Evolutionary conservation across 352 stramenopile genomes (phyloP), one percentile per base, ranked within the genome.

Genomic region (Phytopythium delawarense): DNA sequence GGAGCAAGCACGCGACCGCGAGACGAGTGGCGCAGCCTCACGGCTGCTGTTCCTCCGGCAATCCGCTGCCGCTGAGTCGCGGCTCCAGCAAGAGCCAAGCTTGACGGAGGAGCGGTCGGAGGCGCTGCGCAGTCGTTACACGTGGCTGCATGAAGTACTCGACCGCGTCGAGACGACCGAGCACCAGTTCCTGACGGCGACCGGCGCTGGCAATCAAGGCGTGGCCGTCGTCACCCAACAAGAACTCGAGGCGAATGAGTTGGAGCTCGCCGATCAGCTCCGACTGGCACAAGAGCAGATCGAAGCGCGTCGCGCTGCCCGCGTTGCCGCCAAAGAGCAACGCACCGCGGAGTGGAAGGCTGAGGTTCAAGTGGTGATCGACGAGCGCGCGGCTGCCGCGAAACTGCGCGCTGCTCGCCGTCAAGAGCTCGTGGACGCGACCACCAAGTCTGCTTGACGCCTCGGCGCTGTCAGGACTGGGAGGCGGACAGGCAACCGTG

Each of bases 11-110:
- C 75, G 78, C 48, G 74, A 80, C 57, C 79, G 83, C 23, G 76
- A 79, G 37, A 85, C 78, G 7, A 83, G 87, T 54, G 81, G 77
- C 30, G 63, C 63, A 6, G 71, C 79, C 15, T 90, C 83, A 2
- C 59, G 81, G 30, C 44, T 88, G 21, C 23, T 88, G 25, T 87
- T 75, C 37, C 58, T 88, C 4, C 69, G 76, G 4, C 76, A 84
- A 57, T 7, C 54, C 12, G 75, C 86, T 23, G 71, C 78, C 30
- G 75, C 74, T 0, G 71, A 78, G 32, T 28, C 57, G 8, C 71
- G 57, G 30, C 83, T 84, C 65, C 67, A 69, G n/a, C 61, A 66
- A 30, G 70, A 79, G 8, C 69, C 72, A 28, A 65, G 61, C 30
- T 62, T 88, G 35, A 67, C 66, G 1, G 81, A 88, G 11, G 77